A percentile compares a stretch with the other conserved stretches of the same genome.
These are phyloP conservation scores for Triglochin maritima DNA, from an alignment of 106 monocot species.

Conservation along the genomic window DNA sequence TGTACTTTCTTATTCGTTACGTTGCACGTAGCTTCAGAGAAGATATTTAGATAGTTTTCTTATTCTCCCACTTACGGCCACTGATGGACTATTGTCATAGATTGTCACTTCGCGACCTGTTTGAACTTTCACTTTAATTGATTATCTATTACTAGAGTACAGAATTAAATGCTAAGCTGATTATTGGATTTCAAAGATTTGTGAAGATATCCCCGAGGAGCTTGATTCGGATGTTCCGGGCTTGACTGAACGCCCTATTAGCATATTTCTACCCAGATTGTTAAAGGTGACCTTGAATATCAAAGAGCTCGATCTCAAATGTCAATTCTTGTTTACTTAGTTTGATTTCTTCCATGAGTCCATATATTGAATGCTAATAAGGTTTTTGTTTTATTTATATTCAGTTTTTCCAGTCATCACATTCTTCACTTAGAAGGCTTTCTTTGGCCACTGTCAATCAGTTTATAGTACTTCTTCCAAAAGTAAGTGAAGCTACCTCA, in stretches of 20 bases:
- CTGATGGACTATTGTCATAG: no score
- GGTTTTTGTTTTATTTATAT: constrained; percentile 1
- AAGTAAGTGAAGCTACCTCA: constrained; percentile 36
- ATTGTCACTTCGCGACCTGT: no score
- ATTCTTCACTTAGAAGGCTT: constrained; percentile 69
- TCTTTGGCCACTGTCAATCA: constrained; percentile 91
- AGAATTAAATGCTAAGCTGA: not conserved
- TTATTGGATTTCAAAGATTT: constrained; percentile 35
- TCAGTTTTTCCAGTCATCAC: constrained; percentile 94
- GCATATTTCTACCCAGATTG: constrained; percentile 87
- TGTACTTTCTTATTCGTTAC: not conserved
- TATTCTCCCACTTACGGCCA: no score
- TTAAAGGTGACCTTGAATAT: constrained; percentile 45
- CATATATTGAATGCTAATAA: not conserved
- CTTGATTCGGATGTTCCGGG: constrained; percentile 93
- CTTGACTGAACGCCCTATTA: constrained; percentile 77
- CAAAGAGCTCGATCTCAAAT: not conserved
- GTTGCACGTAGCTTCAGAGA: no score
- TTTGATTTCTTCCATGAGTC: not conserved
- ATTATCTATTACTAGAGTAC: no score
- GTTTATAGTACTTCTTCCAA: constrained; percentile 83
- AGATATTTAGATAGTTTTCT: no score
- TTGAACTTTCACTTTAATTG: no score
- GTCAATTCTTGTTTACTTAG: not conserved
- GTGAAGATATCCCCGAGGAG: constrained; percentile 87